Base-by-base conservation (phyloP, 805 yeast genomes). In the Saccharomycopsis capsularis region DNA sequence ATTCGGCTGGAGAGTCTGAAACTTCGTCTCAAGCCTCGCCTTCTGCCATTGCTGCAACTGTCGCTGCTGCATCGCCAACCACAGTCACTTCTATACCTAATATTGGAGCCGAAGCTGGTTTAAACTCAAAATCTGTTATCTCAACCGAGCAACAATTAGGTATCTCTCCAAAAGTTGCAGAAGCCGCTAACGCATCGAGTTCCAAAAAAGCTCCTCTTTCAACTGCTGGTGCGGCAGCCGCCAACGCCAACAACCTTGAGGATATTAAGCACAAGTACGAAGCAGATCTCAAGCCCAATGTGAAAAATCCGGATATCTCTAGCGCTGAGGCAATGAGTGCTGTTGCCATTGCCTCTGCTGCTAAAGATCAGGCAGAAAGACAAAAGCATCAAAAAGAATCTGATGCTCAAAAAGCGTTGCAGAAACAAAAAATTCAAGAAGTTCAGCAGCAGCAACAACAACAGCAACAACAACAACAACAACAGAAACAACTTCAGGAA, bases 1-100 rank as follows among this genome's bases (percentile, higher is more conserved):
- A 27, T 27, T 27, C 44, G 4, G 30, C 27, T 21, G 53, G 81
- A 70, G 58, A 66, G 70, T 51, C 68, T 69, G 62, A 69, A 62
- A 55, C 61, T 6, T 59, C 60, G 13, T 55, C 15, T n/a, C 7
- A 13, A 19, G 34, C n/a, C n/a, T n/a, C n/a, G n/a, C n/a, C n/a
- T n/a, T n/a, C n/a, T 21, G 39, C 16, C 21, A 42, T 18, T 21
- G n/a, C n/a, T n/a, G n/a, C n/a, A n/a, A n/a, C n/a, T n/a, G n/a
- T n/a, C n/a, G n/a, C n/a, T n/a, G n/a, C n/a, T n/a, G n/a, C n/a
- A n/a, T n/a, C n/a, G n/a, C n/a, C n/a, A n/a, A 29, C 32, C 13
- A 9, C 32, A 9, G 32, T 29, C 32, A 29, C 13, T 29, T 13
- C 32, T 29, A 29, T n/a, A n/a, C n/a, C n/a, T n/a, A n/a, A n/a